A percentile compares a stretch with the other conserved stretches of the same genome.
Evolutionary conservation across 257 asterid genomes (phyloP).

Genomic region (Lycium barbarum): DNA sequence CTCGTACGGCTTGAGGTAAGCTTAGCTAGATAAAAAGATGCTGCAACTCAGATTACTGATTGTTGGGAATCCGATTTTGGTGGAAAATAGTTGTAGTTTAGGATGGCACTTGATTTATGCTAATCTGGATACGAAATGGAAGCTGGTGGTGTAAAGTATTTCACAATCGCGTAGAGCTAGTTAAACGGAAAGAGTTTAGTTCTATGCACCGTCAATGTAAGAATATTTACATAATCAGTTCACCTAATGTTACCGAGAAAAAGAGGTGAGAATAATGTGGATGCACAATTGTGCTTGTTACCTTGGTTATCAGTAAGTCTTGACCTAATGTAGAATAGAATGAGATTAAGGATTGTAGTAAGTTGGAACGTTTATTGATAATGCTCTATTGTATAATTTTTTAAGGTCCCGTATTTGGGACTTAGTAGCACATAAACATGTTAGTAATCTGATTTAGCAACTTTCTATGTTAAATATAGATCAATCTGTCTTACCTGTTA

Average conservation of each 20-base stretch:
- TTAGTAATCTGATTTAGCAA: not conserved
- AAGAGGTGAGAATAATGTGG: not conserved
- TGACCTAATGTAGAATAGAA: not conserved
- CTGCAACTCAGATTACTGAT: conserved; percentile 11
- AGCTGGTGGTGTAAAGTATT: conserved; percentile 5
- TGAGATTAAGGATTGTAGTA: not conserved
- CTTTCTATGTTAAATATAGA: not conserved
- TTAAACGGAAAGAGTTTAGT: not conserved
- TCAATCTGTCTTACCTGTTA: too few species aligned
- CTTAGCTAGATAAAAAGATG: not conserved
- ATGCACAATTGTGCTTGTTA: not conserved
- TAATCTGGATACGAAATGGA: not conserved
- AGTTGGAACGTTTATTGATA: not conserved
- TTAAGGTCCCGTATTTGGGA: conserved; percentile 3
- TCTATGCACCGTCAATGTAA: not conserved
- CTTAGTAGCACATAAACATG: not conserved
- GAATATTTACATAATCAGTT: not conserved
- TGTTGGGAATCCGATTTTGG: conserved; percentile 14
- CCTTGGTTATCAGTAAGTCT: too few species aligned
- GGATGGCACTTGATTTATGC: not conserved
- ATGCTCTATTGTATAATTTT: not conserved
- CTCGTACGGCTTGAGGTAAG: not conserved
- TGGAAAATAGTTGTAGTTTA: not conserved
- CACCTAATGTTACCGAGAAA: not conserved
- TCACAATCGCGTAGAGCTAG: not conserved